Base-by-base conservation (phyloP, 495 filamentous ascomycete species). In the Aspergillus avenaceus region DNA sequence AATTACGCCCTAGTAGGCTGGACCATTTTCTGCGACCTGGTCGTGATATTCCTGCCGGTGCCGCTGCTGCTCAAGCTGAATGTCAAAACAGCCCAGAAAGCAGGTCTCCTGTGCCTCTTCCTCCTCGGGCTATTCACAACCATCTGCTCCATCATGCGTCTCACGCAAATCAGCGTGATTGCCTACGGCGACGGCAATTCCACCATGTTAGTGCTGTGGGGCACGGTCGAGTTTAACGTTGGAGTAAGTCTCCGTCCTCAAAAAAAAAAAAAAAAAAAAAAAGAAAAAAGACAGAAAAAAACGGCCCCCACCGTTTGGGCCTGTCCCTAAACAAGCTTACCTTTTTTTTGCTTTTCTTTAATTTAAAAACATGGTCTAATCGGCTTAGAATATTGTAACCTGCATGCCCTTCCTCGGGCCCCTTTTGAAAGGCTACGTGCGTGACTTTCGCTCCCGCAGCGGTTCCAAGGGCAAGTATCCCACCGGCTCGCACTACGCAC, bases 121-220 rank as follows among this genome's bases (percentile, higher is more conserved):
- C 55, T 80, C 3, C 67, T 84, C 8, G 79, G 79, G 7, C 72
- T 82, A 8, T 78, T 83, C 54, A 82, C 79, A 1, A 81, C 80
- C 0, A 55, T 81, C 32, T 82, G 79, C 54, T 82, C 79, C 1
- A 64, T 81, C 27, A 52, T 83, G 47, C 71, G 79, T 8, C 70
- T 81, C 45, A 62, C 74, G 1, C 77, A 82, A 51, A 82, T 83
- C 52, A 61, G 71, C 51, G 62, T 66, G 0, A 77, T 83, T 44
- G 70, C 75, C 16, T 70, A 69, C 19, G 65, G 65, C 4, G 75
- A 77, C 23, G 80, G 78, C 18, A 79, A 82, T 54, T 78, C 77
- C 5, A 82, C 80, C 2, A 74, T 81, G 72, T 67, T 83, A 11
- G 72, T 83, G 5, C 56, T 82, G 1, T 82, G 76, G 77, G 79